These are phyloP conservation scores for Talaromyces stipitatus DNA, from an alignment of 495 filamentous ascomycete genomes.

Conservation along the genomic window DNA sequence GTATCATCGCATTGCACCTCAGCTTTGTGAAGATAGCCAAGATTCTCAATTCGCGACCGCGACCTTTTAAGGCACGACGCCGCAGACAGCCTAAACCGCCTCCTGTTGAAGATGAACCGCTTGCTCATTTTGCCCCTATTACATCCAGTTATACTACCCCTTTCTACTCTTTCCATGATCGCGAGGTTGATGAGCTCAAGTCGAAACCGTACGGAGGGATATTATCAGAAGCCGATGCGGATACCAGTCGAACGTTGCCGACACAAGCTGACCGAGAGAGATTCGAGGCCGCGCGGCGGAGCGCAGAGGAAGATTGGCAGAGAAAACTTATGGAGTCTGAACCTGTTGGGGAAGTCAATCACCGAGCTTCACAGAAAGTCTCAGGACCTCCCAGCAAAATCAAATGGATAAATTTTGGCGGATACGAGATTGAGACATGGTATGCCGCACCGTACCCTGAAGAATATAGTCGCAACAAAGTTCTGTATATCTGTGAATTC, in stretches of 20 bases:
- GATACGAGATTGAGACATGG: constrained; percentile 97
- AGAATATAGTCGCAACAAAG: constrained; percentile 91
- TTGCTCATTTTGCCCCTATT: constrained; percentile 39
- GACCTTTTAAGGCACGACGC: constrained; percentile 22
- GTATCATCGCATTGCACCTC: constrained; percentile 54
- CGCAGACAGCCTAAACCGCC: constrained; percentile 31
- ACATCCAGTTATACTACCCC: constrained; percentile 56
- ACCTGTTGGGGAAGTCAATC: constrained; percentile 36
- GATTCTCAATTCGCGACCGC: constrained; percentile 41
- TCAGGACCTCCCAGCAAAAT: constrained; percentile 89
- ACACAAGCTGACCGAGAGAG: constrained; percentile 66
- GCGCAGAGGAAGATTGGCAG: constrained; percentile 89
- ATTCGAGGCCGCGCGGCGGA: constrained; percentile 81
- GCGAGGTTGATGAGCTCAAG: constrained; percentile 80
- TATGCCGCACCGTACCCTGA: constrained; percentile 98
- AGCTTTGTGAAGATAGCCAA: constrained; percentile 49
- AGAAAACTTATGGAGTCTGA: constrained; percentile 44
- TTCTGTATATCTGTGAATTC: constrained; percentile 97
- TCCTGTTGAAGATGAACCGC: constrained; percentile 23
- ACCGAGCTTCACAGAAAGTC: constrained; percentile 54
- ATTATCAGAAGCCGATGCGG: constrained; percentile 77
- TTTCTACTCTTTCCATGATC: constrained; percentile 79
- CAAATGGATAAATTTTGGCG: constrained; percentile 96
- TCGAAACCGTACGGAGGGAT: constrained; percentile 96
- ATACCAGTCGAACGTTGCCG: constrained; percentile 83